Conservation (phyloP, 495 filamentous ascomycete genomes). For the Hypoxylon rickii region DNA sequence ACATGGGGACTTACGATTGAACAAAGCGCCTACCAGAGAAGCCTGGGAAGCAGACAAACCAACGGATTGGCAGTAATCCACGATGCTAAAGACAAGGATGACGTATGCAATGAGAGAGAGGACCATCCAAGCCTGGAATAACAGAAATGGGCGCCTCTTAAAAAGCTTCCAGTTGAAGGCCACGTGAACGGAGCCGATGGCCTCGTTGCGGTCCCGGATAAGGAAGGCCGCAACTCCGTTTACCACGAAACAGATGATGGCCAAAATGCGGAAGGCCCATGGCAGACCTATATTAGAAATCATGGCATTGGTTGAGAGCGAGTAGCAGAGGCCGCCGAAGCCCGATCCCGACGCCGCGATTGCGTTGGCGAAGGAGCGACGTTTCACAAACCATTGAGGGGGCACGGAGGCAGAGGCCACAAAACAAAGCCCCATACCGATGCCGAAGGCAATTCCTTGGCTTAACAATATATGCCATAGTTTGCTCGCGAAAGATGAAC, state of each 20-base stretch:
- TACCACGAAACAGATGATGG: conserved; percentile 60
- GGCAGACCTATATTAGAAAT: conserved; percentile 64
- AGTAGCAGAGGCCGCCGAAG: conserved; percentile 70
- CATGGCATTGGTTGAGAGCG: conserved; percentile 58
- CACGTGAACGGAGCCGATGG: conserved; percentile 63
- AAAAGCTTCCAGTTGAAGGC: conserved; percentile 68
- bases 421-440: conserved; percentile 78
- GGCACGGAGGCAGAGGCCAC: conserved; percentile 70
- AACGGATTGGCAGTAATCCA: conserved; percentile 67
- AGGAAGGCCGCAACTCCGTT: conserved; percentile 63
- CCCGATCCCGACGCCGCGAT: conserved; percentile 75
- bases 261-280: conserved; percentile 74
- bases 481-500: conserved; percentile 67
- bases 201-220: conserved; percentile 69
- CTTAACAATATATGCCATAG: conserved; percentile 77
- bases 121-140: conserved; percentile 70
- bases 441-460: conserved; percentile 77
- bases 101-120: conserved; percentile 76
- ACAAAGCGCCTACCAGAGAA: conserved; percentile 69
- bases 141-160: conserved; percentile 61
- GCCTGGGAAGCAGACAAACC: conserved; percentile 70
- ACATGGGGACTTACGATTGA: conserved; percentile 61
- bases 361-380: conserved; percentile 72
- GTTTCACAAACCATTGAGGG: conserved; percentile 78
- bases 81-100: conserved; percentile 71